These are phyloP conservation scores for Cercospora sojina DNA, from an alignment of 2,329 filamentous ascomycete species.

Conservation along the genomic window DNA sequence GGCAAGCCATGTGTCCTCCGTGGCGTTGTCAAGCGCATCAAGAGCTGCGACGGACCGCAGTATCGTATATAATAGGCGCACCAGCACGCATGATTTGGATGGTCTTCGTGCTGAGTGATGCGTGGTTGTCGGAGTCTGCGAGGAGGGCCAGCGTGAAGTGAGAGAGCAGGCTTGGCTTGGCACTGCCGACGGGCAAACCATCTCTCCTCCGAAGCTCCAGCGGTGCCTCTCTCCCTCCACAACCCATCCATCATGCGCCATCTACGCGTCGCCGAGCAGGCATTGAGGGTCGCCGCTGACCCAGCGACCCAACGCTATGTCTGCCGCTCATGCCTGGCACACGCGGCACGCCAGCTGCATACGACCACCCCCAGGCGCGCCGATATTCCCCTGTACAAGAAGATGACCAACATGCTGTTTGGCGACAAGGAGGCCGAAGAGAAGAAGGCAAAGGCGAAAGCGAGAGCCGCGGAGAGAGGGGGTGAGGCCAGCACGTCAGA, in stretches of 20 bases:
- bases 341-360: constrained; percentile 32
- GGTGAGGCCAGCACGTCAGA: neutral
- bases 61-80: neutral
- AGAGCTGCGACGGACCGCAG: neutral
- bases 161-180: neutral
- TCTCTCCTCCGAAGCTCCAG: constrained; percentile 9
- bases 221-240: neutral
- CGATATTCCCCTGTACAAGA: constrained; percentile 30
- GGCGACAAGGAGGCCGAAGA: constrained; percentile 30
- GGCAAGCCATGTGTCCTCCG: neutral
- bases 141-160: neutral
- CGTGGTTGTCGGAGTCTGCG: neutral
- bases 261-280: constrained; percentile 29
- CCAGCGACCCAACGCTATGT: constrained; percentile 28
- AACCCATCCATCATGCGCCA: constrained; percentile 25
- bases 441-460: constrained; percentile 12
- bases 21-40: neutral
- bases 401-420: constrained; percentile 30
- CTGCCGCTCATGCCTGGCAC: constrained; percentile 34
- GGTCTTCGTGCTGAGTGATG: neutral
- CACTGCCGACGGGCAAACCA: neutral
- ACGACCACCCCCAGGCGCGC: constrained; percentile 25
- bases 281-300: constrained; percentile 29
- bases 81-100: neutral
- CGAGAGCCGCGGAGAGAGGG: constrained; percentile 1